Conservation (phyloP, 768 basidiomycete species). For the Paxillus rubicundulus region DNA sequence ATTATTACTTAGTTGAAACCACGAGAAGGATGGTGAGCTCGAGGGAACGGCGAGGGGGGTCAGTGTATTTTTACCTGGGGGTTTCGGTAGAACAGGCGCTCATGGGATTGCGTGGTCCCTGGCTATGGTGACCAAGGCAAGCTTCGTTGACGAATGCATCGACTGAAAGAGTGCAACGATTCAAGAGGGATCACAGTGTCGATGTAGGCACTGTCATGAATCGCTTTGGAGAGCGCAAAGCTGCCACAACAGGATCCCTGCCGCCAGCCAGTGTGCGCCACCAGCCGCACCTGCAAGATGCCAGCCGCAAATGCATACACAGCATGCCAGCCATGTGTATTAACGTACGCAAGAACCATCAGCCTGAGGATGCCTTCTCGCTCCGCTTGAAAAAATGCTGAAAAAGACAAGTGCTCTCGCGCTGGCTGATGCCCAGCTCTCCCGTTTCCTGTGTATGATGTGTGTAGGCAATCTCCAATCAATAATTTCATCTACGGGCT, state of each 20-base stretch:
- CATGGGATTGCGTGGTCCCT: background rate
- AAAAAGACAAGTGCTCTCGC: background rate
- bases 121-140: no score
- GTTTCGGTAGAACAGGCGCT: background rate
- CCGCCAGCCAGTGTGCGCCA: no score
- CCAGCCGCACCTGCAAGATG: no score
- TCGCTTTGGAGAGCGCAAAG: no score
- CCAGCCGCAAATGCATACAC: no score
- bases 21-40: background rate
- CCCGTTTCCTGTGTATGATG: slow-evolving; percentile 21
- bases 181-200: no score
- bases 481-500: background rate
- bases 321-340: no score
- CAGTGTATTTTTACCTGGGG: background rate
- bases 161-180: background rate
- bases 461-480: slow-evolving; percentile 12
- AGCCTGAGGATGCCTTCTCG: background rate
- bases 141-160: no score
- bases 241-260: no score
- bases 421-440: slow-evolving; percentile 5
- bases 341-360: no score
- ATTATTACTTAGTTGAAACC: slow-evolving; percentile 13
- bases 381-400: slow-evolving; percentile 25
- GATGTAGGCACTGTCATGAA: no score
- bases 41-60: background rate